Evolutionary conservation across 768 basidiomycete genomes (phyloP).

Genomic region (Pluteus cervinus): DNA sequence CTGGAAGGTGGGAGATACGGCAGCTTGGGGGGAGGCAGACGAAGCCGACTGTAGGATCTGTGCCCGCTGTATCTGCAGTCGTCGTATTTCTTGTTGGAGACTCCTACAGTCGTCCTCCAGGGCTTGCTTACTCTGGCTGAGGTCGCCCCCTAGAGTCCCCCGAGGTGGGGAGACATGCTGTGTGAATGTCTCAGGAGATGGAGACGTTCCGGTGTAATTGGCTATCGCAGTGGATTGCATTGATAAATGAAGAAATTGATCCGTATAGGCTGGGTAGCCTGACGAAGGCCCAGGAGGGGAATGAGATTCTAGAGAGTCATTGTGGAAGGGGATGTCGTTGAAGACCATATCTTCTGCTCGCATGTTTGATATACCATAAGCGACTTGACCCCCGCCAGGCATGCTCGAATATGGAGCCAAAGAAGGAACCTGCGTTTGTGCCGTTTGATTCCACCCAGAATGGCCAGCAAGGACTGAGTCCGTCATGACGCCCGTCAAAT

Average conservation of each 20-base stretch:
- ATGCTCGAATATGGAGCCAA: no score
- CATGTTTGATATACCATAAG: slow-evolving; percentile 11
- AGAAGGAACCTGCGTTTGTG: no score
- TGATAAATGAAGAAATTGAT: background rate
- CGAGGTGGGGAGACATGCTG: background rate
- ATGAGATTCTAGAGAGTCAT: slow-evolving; percentile 34
- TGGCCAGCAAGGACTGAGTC: no score
- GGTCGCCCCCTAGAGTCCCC: slow-evolving; percentile 32
- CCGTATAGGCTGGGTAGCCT: slow-evolving; percentile 12
- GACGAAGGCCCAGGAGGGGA: slow-evolving; percentile 29
- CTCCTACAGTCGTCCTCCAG: slow-evolving; percentile 57
- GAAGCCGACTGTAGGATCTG: slow-evolving; percentile 14
- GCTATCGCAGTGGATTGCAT: slow-evolving; percentile 2
- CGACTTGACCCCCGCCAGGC: no score
- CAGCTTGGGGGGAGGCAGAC: slow-evolving; percentile 33
- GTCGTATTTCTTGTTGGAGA: no score
- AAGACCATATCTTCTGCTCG: slow-evolving; percentile 16
- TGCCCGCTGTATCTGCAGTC: no score
- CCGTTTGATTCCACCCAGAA: no score
- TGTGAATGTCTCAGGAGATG: background rate
- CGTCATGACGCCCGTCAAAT: no score
- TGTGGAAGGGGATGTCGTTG: no score
- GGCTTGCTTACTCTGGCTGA: slow-evolving; percentile 55
- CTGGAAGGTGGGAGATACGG: slow-evolving; percentile 46
- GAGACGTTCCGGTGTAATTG: background rate